Percentiles rank a stretch among this genome's conserved stretches.
phyloP scores from a whole-genome alignment of 192 early-diverging fungal genomes.

The Coemansia sp. region DNA sequence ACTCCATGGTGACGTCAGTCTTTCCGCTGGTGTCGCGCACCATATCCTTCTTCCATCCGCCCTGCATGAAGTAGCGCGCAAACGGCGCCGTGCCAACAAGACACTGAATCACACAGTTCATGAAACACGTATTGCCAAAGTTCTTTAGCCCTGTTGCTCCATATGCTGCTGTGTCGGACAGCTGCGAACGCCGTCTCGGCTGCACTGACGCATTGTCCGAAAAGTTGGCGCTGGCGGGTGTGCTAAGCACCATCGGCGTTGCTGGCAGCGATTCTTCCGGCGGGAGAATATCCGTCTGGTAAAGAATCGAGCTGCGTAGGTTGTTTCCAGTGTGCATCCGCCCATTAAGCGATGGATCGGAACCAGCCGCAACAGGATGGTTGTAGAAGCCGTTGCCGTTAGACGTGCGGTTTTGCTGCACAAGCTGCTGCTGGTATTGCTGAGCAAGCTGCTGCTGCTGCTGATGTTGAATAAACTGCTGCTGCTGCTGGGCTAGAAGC shows the following conservation, averaged over 20 bases:
- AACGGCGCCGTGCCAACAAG: conserved; percentile 70
- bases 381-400: conserved; percentile 31
- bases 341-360: conserved; percentile 49
- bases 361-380: conserved; percentile 37
- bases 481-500: conserved; percentile 16
- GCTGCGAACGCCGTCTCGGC: conserved; percentile 11
- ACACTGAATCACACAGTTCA: conserved; percentile 83
- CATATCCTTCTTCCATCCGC: conserved; percentile 47
- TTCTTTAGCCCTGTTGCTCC: conserved; percentile 75
- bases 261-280: background rate
- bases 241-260: background rate
- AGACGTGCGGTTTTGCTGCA: background rate
- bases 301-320: conserved; percentile 30
- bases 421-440: conserved; percentile 3
- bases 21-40: conserved; percentile 62
- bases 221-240: conserved; percentile 4
- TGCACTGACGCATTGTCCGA: background rate
- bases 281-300: conserved; percentile 11
- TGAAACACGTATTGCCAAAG: conserved; percentile 83
- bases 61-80: conserved; percentile 69
- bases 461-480: conserved; percentile 5
- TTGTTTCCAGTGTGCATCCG: conserved; percentile 45
- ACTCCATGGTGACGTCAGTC: conserved; percentile 67
- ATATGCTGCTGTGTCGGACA: conserved; percentile 53
- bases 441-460: conserved; percentile 9